Conservation (phyloP, 805 yeast genomes). For the Torulaspora franciscae region DNA sequence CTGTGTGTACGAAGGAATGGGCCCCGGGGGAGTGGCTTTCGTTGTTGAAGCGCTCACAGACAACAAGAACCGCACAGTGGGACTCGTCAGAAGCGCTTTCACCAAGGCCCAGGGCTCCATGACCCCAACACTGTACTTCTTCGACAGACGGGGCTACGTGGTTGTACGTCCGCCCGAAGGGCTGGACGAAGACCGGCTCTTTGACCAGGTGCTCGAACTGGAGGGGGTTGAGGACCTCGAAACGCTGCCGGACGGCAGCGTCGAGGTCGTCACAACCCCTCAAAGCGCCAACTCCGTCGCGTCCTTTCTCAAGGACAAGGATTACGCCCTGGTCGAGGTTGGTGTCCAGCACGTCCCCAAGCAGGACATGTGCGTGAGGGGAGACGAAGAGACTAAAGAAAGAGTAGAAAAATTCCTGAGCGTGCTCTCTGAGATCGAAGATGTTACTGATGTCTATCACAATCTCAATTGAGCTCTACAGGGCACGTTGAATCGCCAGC, state of each 20-base stretch:
- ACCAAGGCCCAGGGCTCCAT: conserved; percentile 63
- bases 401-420: conserved; percentile 53
- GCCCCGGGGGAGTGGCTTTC: conserved; percentile 86
- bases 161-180: conserved; percentile 42
- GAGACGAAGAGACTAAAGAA: conserved; percentile 46
- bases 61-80: conserved; percentile 77
- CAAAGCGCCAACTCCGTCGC: conserved; percentile 58
- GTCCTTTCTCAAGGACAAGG: conserved; percentile 44
- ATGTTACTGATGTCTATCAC: conserved; percentile 73
- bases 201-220: conserved; percentile 70
- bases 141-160: conserved; percentile 73
- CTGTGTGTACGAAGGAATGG: conserved; percentile 80
- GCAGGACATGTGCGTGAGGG: conserved; percentile 52
- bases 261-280: conserved; percentile 58
- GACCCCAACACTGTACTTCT: conserved; percentile 74
- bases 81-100: conserved; percentile 68
- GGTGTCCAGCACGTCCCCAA: conserved; percentile 65
- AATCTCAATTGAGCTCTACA: conserved; percentile 37
- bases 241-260: conserved; percentile 14
- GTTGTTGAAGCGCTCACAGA: conserved; percentile 86
- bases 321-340: conserved; percentile 60
- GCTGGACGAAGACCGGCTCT: conserved; percentile 50
- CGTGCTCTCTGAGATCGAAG: conserved; percentile 72
- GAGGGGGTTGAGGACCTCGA: conserved; percentile 75
- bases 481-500: not conserved